Evolutionary conservation across 371 early-diverging fungal species (phyloP).

Genomic region (Mucor circinelloides): DNA sequence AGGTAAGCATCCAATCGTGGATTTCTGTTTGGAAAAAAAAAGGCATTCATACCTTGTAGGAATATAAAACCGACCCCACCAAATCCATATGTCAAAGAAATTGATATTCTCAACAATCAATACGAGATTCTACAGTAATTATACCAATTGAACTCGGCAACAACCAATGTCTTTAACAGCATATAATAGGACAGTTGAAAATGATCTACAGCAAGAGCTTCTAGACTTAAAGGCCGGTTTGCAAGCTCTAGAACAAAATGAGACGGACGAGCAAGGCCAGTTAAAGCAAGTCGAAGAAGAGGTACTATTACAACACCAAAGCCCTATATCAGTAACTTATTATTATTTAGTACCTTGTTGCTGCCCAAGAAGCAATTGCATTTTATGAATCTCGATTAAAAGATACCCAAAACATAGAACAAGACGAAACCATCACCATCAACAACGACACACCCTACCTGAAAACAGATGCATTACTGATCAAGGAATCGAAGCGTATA

Average conservation of each 20-base stretch:
- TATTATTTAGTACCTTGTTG: not conserved
- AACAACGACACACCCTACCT: not conserved
- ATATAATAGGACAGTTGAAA: not conserved
- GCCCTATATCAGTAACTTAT: not conserved
- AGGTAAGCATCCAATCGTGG: not conserved
- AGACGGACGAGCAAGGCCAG: not conserved
- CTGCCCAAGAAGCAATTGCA: not conserved
- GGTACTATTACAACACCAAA: not conserved
- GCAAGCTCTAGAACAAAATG: not conserved
- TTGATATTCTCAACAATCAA: conserved; percentile 16
- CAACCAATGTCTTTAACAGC: not conserved
- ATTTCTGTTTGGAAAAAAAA: not conserved
- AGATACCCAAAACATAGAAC: not conserved
- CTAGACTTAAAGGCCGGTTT: not conserved
- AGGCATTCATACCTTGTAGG: not conserved
- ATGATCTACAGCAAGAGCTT: not conserved
- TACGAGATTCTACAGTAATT: conserved; percentile 17
- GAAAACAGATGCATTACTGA: not conserved
- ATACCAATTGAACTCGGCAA: too few relatives aligned
- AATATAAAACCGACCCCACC: conserved; percentile 4
- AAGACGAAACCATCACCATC: not conserved
- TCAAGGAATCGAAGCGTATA: not conserved
- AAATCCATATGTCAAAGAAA: conserved; percentile 4
- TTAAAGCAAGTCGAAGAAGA: not conserved
- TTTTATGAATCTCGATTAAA: not conserved